A percentile compares a stretch with the other conserved stretches of the same genome.
Evolutionary conservation across 2,329 filamentous ascomycete genomes (phyloP).

Genomic region (Clonostachys sp.): DNA sequence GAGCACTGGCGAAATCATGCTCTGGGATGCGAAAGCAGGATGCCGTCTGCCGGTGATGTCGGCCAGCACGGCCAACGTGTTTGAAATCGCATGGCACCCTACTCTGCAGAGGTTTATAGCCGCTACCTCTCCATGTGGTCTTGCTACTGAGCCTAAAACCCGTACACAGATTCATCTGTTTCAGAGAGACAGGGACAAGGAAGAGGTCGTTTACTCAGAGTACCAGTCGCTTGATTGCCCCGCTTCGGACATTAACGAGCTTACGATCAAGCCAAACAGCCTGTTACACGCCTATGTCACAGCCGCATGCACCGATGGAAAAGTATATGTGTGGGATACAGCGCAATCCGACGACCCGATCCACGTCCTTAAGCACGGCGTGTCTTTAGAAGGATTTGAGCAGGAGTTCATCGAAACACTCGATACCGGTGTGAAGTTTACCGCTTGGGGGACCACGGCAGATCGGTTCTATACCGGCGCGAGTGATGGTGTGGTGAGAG

Average conservation of each 20-base stretch:
- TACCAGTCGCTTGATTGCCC: slow-evolving; percentile 53
- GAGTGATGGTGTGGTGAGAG: slow-evolving; percentile 58
- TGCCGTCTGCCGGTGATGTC: slow-evolving; percentile 41
- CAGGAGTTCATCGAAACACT: slow-evolving; percentile 45
- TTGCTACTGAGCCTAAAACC: slow-evolving; percentile 31
- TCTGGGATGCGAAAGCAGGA: slow-evolving; percentile 48
- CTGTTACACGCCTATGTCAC: slow-evolving; percentile 46
- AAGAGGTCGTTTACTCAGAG: slow-evolving; percentile 27
- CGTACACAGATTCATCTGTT: slow-evolving; percentile 57
- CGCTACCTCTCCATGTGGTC: slow-evolving; percentile 49
- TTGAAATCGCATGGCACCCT: slow-evolving; percentile 62
- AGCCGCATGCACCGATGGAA: slow-evolving; percentile 57
- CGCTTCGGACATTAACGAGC: slow-evolving; percentile 58
- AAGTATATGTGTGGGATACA: slow-evolving; percentile 61
- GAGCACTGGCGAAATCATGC: slow-evolving; percentile 54
- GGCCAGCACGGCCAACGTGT: slow-evolving; percentile 54
- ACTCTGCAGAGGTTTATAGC: slow-evolving; percentile 46
- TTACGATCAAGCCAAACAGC: slow-evolving; percentile 54
- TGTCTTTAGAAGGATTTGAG: slow-evolving; percentile 29
- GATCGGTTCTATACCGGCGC: slow-evolving; percentile 60
- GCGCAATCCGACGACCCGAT: slow-evolving; percentile 48
- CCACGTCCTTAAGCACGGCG: slow-evolving; percentile 50
- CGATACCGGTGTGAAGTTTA: slow-evolving; percentile 61
- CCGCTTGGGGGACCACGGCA: slow-evolving; percentile 51
- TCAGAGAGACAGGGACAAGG: slow-evolving; percentile 16